phyloP scores from a whole-genome alignment of 192 early-diverging fungal species.

The Coemansia furcata region DNA sequence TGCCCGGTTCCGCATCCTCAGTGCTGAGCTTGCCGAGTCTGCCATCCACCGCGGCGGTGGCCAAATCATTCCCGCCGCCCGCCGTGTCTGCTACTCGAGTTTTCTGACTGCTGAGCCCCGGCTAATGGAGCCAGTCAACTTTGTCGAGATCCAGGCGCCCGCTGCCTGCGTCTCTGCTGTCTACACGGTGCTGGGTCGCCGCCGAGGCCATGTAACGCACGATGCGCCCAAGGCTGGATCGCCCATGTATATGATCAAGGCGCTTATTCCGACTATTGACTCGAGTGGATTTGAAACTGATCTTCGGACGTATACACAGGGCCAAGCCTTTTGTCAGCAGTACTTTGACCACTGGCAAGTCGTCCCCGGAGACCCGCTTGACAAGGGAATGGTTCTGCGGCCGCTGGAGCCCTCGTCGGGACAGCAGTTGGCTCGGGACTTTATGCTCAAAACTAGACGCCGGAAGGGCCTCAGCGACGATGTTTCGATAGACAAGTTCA shows the following conservation, averaged over 20 bases:
- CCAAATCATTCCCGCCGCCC: conserved; percentile 94
- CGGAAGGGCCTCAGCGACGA: conserved; percentile 86
- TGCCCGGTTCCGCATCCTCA: conserved; percentile 92
- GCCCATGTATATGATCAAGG: conserved; percentile 89
- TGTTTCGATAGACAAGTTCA: conserved; percentile 78
- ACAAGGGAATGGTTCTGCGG: conserved; percentile 78
- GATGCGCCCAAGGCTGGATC: conserved; percentile 94
- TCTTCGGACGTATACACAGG: conserved; percentile 92
- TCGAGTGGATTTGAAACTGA: conserved; percentile 96
- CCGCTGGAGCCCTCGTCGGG: conserved; percentile 73
- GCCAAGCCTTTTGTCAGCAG: conserved; percentile 96
- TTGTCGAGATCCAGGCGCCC: conserved; percentile 95
- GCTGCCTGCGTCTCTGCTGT: conserved; percentile 93
- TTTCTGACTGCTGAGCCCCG: conserved; percentile 94
- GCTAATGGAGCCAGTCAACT: conserved; percentile 96
- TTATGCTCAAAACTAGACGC: conserved; percentile 98
- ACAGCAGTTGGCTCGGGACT: conserved; percentile 90
- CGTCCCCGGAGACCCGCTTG: conserved; percentile 96
- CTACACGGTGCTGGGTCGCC: conserved; percentile 88
- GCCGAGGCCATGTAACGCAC: conserved; percentile 95
- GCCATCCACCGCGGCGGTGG: conserved; percentile 92
- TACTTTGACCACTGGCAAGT: conserved; percentile 99
- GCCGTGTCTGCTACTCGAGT: conserved; percentile 95
- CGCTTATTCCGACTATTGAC: conserved; percentile 94
- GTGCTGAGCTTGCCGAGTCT: conserved; percentile 77